Evolutionary conservation across 768 basidiomycete species (phyloP), one percentile per base, ranked within the genome.

Genomic region (Saitozyma podzolica): DNA sequence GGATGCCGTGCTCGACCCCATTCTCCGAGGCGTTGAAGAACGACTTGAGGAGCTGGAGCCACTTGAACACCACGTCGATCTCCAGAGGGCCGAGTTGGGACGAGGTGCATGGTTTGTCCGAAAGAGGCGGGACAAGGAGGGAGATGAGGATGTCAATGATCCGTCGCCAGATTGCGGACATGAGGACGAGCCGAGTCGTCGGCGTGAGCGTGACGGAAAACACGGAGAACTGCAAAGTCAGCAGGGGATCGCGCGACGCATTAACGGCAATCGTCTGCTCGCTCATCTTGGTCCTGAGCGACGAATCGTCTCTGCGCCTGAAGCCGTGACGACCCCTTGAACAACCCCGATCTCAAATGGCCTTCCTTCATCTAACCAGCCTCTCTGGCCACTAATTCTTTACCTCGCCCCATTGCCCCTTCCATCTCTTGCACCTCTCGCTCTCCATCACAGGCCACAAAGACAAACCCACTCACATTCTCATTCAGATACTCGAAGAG

Each of bases 1-100:
- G 75, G 7, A 80, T 71, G 39, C 78, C 78, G 60, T 80, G 70
- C 60, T 80, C 78, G 3, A 66, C 52, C 3, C 70, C 70, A 3
- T 58, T 59, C 51, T 80, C 78, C 3, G 56, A 50, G 37, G 78
- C 78, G 62, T 80, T 80, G 66, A 77, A 80, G 65, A 78, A 80
- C 4, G 69, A 49, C 58, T 80, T 80, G 49, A 78, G 61, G 40
- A 74, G 54, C 62, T 76, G 74, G 1, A 79, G 65, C 76, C 76
- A 79, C 58, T 80, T 78, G 73, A 78, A 78, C 8, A 80, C 69
- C 11, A 80, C 66, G 56, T 77, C 75, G n/a, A 73, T 59, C 53
- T 80, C 77, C 14, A 59, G 67, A 0, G 71, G 49, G 0, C 60
- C 41, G 0, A 71, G 62, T 3, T 59, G 50, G 2, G 68, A 61